Percentiles rank a stretch among this genome's conserved stretches.
Conservation (phyloP, 208 protist species). For the Trypanosoma cruzi region DNA sequence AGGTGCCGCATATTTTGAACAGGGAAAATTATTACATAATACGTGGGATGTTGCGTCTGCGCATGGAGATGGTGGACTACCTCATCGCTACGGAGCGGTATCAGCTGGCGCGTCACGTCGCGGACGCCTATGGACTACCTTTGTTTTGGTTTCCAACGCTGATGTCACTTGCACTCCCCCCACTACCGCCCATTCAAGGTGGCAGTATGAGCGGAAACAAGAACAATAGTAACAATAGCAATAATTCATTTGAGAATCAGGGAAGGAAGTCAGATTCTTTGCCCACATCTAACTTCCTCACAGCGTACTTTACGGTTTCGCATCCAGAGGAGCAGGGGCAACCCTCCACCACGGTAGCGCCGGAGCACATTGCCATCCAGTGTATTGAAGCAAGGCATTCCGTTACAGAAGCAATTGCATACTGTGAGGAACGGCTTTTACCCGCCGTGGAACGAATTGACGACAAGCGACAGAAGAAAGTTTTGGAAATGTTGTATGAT, state of each 20-base stretch:
- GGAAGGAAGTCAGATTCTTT: slow-evolving; percentile 21
- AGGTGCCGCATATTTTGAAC: slow-evolving; percentile 50
- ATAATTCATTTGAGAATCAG: slow-evolving; percentile 1
- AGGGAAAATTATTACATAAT: slow-evolving; percentile 47
- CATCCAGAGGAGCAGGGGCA: not conserved
- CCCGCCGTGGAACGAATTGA: slow-evolving; percentile 25
- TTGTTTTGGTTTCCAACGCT: slow-evolving; percentile 79
- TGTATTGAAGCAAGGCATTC: slow-evolving; percentile 36
- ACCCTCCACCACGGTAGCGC: not conserved
- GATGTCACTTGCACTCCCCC: slow-evolving; percentile 6
- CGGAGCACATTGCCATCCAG: slow-evolving; percentile 33
- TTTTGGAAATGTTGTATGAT: slow-evolving; percentile 24
- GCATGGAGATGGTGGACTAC: slow-evolving; percentile 83
- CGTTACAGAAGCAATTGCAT: slow-evolving; percentile 33
- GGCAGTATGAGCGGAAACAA: not conserved
- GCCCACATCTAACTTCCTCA: slow-evolving; percentile 6
- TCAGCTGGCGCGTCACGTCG: slow-evolving; percentile 57
- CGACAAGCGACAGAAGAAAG: not conserved
- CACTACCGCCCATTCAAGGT: slow-evolving; percentile 30
- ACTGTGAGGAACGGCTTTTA: slow-evolving; percentile 27
- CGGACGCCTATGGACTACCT: slow-evolving; percentile 62
- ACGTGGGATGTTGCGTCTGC: slow-evolving; percentile 53
- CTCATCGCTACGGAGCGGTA: slow-evolving; percentile 68
- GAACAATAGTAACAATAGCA: not conserved
- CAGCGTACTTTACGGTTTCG: slow-evolving; percentile 7